phyloP scores from a whole-genome alignment of 139 green algal genomes.

The Chlamydomonas urium region DNA sequence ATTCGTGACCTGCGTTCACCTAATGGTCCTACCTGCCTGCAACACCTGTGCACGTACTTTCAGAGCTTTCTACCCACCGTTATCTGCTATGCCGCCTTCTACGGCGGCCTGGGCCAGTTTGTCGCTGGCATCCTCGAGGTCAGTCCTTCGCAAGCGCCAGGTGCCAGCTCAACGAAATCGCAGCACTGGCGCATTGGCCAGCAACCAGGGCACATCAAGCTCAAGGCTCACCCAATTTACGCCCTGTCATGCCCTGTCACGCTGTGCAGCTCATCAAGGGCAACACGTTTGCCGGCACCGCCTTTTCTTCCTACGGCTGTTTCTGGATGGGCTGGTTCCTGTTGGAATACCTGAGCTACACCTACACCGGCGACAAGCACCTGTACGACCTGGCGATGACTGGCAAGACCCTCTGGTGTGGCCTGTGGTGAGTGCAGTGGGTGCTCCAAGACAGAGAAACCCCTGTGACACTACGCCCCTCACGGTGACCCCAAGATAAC shows the following conservation, averaged over 20 bases:
- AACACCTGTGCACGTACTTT: background rate
- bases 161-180: background rate
- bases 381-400: background rate
- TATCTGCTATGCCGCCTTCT: constrained; percentile 53
- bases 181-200: background rate
- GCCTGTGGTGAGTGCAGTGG: constrained; percentile 49
- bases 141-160: background rate
- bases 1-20: background rate
- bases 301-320: constrained; percentile 59
- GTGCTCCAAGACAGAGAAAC: background rate
- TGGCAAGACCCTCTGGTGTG: constrained; percentile 42
- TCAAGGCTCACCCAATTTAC: background rate
- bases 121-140: constrained; percentile 68
- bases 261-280: constrained; percentile 51
- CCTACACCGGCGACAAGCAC: background rate
- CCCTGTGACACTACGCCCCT: background rate
- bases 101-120: constrained; percentile 63
- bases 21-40: background rate
- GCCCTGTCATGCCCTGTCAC: background rate
- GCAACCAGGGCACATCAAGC: background rate
- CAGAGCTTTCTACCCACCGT: constrained; percentile 23
- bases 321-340: constrained; percentile 64
- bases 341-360: constrained; percentile 19
- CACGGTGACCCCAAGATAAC: too few species aligned
- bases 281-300: constrained; percentile 67